phyloP scores from a whole-genome alignment of 2,329 filamentous ascomycete species.

The Microcyclosporella mali region DNA sequence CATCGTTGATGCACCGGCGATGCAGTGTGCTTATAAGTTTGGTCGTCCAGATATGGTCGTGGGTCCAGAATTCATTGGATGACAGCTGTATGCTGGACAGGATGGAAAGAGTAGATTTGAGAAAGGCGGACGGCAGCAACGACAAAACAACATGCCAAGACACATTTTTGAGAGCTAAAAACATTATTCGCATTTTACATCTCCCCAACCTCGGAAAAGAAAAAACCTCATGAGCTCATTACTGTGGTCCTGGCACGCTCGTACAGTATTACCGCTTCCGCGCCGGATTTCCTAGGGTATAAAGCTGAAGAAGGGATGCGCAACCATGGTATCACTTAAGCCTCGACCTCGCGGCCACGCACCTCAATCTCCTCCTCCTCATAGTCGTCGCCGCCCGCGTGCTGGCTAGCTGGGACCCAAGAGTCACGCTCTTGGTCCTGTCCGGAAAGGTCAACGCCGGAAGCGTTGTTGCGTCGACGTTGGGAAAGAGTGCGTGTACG shows the following conservation, averaged over 20 bases:
- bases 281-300: slow-evolving; percentile 19
- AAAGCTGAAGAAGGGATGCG: slow-evolving; percentile 14
- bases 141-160: too few species aligned
- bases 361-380: slow-evolving; percentile 46
- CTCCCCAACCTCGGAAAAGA: slow-evolving; percentile 10
- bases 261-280: slow-evolving; percentile 22
- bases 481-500: slow-evolving; percentile 83
- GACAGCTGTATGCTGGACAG: too few species aligned
- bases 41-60: too few species aligned
- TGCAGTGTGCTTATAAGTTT: too few species aligned
- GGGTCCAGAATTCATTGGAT: too few species aligned
- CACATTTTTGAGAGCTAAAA: slow-evolving; percentile 2
- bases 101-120: too few species aligned
- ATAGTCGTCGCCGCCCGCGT: slow-evolving; percentile 55
- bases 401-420: slow-evolving; percentile 72
- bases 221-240: slow-evolving; percentile 17
- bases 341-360: slow-evolving; percentile 39
- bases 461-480: slow-evolving; percentile 61
- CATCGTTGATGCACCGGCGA: too few species aligned
- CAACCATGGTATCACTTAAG: slow-evolving; percentile 1
- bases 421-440: slow-evolving; percentile 73
- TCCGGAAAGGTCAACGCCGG: slow-evolving; percentile 73
- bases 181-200: slow-evolving; percentile 16
- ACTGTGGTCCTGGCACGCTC: slow-evolving; percentile 16
- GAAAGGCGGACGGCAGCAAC: too few species aligned